Conservation (phyloP, 2,329 filamentous ascomycete genomes). For the Ophiostoma pallidulum region DNA sequence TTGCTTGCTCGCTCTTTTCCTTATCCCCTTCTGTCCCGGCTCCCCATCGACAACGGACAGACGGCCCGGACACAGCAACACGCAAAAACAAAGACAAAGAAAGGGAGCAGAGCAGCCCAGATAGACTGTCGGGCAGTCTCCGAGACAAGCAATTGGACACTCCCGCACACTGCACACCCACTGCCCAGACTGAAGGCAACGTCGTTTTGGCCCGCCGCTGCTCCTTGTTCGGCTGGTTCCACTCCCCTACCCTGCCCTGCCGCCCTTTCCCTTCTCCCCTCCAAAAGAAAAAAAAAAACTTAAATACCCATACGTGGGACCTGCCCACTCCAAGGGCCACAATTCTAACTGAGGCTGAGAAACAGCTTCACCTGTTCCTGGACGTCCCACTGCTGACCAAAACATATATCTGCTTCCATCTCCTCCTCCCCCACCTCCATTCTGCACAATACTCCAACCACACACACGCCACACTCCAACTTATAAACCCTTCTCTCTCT, state of each 20-base stretch:
- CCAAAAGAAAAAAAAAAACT: too few species aligned
- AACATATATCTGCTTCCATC: slow-evolving; percentile 11
- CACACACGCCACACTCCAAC: slow-evolving; percentile 14
- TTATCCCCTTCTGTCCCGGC: neutral
- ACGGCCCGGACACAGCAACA: neutral
- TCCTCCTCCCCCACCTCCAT: neutral
- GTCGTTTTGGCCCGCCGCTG: slow-evolving; percentile 1
- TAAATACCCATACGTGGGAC: slow-evolving; percentile 8
- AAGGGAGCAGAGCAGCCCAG: neutral
- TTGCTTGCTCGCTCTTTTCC: neutral
- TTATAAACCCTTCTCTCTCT: neutral
- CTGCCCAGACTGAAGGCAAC: neutral
- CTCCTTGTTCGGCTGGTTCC: slow-evolving; percentile 4
- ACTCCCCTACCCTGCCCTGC: slow-evolving; percentile 8
- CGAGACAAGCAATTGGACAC: neutral
- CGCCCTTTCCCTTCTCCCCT: slow-evolving; percentile 5
- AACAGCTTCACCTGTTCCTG: slow-evolving; percentile 9
- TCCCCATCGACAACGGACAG: neutral
- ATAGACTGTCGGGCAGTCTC: neutral
- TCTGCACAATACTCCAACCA: too few species aligned
- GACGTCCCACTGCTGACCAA: slow-evolving; percentile 5
- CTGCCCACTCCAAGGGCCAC: slow-evolving; percentile 3
- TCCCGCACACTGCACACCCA: neutral
- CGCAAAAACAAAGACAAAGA: neutral
- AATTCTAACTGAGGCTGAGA: slow-evolving; percentile 15